Evolutionary conservation across 2,329 filamentous ascomycete genomes (phyloP).

Genomic region (Chalaropsis thielavioides): DNA sequence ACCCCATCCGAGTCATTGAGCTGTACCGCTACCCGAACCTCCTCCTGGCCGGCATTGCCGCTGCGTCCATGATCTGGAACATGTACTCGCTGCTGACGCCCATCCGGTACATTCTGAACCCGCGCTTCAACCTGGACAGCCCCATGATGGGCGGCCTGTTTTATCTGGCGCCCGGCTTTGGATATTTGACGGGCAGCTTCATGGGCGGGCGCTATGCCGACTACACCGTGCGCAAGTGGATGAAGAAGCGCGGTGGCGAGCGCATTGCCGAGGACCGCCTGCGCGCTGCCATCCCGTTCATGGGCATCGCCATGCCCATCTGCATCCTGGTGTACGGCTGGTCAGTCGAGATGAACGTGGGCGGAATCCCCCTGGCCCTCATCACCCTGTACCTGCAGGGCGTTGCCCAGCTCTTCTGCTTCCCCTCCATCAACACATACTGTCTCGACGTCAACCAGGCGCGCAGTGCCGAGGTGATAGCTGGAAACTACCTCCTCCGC

Average conservation of each 20-base stretch:
- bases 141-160: conserved; percentile 57
- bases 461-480: conserved; percentile 56
- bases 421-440: conserved; percentile 64
- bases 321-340: conserved; percentile 51
- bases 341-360: conserved; percentile 35
- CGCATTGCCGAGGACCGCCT: conserved; percentile 57
- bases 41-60: conserved; percentile 42
- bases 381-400: conserved; percentile 63
- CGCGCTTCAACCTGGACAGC: conserved; percentile 51
- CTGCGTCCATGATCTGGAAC: conserved; percentile 56
- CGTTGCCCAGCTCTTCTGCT: conserved; percentile 60
- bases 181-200: conserved; percentile 55
- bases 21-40: conserved; percentile 58
- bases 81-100: conserved; percentile 49
- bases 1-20: conserved; percentile 47
- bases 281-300: conserved; percentile 41
- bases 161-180: conserved; percentile 58
- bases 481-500: conserved; percentile 64
- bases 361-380: conserved; percentile 47
- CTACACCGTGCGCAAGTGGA: conserved; percentile 49
- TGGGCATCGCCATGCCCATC: conserved; percentile 42
- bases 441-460: conserved; percentile 69
- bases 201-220: conserved; percentile 61
- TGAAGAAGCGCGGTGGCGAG: conserved; percentile 39
- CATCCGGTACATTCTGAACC: conserved; percentile 60